phyloP scores from a whole-genome alignment of 805 yeast genomes.

The Cyberlindnera euphorbiae region DNA sequence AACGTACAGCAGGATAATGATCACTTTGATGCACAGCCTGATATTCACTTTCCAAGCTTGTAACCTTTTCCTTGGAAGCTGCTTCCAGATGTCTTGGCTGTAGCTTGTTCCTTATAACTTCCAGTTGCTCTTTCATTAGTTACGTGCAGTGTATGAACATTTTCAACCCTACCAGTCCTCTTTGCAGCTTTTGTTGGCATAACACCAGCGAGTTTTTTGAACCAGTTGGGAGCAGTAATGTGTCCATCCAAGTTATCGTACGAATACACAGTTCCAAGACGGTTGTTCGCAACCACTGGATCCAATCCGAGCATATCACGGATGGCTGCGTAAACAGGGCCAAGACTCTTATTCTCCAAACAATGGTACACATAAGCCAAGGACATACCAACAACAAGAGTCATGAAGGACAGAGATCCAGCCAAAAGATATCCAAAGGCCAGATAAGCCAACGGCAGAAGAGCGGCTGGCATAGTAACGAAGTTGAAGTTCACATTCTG shows the following conservation, averaged over 20 bases:
- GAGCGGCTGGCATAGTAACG: slow-evolving; percentile 53
- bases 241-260: slow-evolving; percentile 43
- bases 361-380: slow-evolving; percentile 60
- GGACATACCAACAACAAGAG: slow-evolving; percentile 44
- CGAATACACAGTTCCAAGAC: slow-evolving; percentile 29
- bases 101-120: too few species aligned
- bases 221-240: slow-evolving; percentile 50
- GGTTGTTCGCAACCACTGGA: slow-evolving; percentile 22
- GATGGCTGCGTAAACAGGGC: slow-evolving; percentile 34
- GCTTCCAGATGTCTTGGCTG: too few species aligned
- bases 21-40: too few species aligned
- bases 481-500: slow-evolving; percentile 42
- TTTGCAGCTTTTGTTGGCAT: too few species aligned
- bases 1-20: too few species aligned
- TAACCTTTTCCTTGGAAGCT: too few species aligned
- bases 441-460: slow-evolving; percentile 45
- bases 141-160: too few species aligned
- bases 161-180: too few species aligned
- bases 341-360: slow-evolving; percentile 48
- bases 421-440: slow-evolving; percentile 40
- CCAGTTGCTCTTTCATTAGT: too few species aligned
- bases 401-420: slow-evolving; percentile 36
- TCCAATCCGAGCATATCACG: slow-evolving; percentile 20
- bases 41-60: too few species aligned
- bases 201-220: slow-evolving; percentile 26